phyloP scores from a whole-genome alignment of 179 eudicot species.

The Camellia oleifera region DNA sequence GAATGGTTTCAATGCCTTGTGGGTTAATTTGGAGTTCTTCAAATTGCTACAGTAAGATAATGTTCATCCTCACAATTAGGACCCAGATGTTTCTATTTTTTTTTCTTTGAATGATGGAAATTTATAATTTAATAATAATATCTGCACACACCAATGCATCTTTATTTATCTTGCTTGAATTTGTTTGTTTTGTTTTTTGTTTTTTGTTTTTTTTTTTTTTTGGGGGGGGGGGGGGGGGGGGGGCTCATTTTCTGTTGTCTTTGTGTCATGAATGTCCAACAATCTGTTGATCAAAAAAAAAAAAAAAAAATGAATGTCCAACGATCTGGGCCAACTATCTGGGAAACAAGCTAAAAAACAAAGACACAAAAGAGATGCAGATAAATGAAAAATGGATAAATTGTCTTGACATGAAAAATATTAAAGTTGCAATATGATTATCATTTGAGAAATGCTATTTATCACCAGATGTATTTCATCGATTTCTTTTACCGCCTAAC shows the following conservation, averaged over 20 bases:
- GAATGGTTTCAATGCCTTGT: background rate
- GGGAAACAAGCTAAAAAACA: no score
- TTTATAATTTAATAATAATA: no score
- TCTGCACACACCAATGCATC: background rate
- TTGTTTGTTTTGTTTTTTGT: no score
- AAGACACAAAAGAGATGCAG: background rate
- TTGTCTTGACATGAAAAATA: no score
- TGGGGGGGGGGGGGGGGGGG: background rate
- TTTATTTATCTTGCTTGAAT: background rate
- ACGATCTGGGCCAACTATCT: background rate
- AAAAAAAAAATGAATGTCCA: background rate
- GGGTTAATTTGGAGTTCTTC: background rate
- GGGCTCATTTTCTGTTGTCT: background rate
- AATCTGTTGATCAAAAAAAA: no score
- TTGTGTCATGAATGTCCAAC: background rate
- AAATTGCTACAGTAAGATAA: background rate
- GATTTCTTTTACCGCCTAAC: no score
- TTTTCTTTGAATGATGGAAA: background rate
- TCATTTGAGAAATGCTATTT: no score
- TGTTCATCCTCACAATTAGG: background rate
- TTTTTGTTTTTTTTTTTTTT: no score
- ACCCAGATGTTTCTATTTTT: no score
- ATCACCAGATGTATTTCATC: no score
- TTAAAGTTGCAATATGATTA: no score
- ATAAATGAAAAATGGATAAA: no score